phyloP scores from a whole-genome alignment of 225 moss, liverwort and hornwort species.

The Thuidium tamariscinum region DNA sequence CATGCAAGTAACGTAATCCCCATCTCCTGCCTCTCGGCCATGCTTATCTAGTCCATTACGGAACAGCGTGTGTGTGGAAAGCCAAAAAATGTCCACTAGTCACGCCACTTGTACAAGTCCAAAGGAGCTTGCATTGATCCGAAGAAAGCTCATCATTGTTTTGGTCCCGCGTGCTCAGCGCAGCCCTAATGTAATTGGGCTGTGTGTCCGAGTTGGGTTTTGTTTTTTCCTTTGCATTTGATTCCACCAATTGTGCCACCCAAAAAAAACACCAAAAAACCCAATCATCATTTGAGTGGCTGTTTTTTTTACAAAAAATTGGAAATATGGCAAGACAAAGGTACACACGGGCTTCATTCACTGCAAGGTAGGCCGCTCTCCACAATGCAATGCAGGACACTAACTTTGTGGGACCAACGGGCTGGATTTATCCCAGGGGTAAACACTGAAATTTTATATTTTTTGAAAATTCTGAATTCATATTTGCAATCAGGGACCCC shows the following conservation, averaged over 20 bases:
- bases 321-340: background rate
- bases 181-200: background rate
- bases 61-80: background rate
- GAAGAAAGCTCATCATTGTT: background rate
- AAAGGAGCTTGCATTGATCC: background rate
- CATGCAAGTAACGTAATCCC: no score
- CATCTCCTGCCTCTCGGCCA: background rate
- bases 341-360: no score
- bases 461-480: no score
- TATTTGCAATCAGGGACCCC: no score
- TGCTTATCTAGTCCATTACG: background rate
- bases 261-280: no score
- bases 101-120: accelerated
- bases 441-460: no score
- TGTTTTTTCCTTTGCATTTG: background rate
- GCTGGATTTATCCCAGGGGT: no score
- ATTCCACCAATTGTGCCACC: background rate
- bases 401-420: no score
- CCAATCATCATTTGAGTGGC: accelerated
- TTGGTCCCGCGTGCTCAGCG: background rate
- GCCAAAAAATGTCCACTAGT: background rate
- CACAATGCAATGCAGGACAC: no score
- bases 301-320: accelerated
- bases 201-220: background rate
- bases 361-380: no score